Percentiles rank a stretch among this genome's conserved stretches.
Conservation (phyloP, 2,329 filamentous ascomycete genomes). For the Cladophialophora bantiana region DNA sequence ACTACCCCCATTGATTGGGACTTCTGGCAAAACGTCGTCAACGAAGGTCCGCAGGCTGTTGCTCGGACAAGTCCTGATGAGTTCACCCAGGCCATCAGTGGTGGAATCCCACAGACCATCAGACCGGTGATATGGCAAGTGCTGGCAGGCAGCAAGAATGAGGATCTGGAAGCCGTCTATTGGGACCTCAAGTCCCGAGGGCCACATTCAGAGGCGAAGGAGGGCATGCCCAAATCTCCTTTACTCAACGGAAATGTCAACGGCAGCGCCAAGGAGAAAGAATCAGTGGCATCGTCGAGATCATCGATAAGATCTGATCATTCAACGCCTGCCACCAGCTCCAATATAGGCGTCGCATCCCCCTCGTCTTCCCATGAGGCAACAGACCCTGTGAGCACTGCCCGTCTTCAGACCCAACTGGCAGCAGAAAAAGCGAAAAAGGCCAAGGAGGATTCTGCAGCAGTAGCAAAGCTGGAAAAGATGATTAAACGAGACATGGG, state of each 20-base stretch:
- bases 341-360: constrained; percentile 60
- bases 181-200: constrained; percentile 79
- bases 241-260: constrained; percentile 50
- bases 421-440: constrained; percentile 76
- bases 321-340: constrained; percentile 67
- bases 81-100: constrained; percentile 86
- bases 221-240: constrained; percentile 48
- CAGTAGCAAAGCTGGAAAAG: constrained; percentile 86
- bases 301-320: constrained; percentile 84
- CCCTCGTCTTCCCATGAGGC: constrained; percentile 67
- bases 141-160: constrained; percentile 90
- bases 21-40: constrained; percentile 94
- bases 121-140: constrained; percentile 99
- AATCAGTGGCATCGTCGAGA: constrained; percentile 75
- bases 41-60: constrained; percentile 88
- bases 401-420: constrained; percentile 69
- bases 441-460: constrained; percentile 76
- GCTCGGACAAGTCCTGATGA: constrained; percentile 87
- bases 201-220: constrained; percentile 75
- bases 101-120: constrained; percentile 92
- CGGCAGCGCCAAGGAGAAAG: constrained; percentile 68
- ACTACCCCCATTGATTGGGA: constrained; percentile 91
- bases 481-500: constrained; percentile 89
- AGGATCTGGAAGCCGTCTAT: constrained; percentile 87
- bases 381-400: constrained; percentile 61